These are phyloP conservation scores for Viola odorata DNA, from an alignment of 345 rosid genomes.

Conservation along the genomic window DNA sequence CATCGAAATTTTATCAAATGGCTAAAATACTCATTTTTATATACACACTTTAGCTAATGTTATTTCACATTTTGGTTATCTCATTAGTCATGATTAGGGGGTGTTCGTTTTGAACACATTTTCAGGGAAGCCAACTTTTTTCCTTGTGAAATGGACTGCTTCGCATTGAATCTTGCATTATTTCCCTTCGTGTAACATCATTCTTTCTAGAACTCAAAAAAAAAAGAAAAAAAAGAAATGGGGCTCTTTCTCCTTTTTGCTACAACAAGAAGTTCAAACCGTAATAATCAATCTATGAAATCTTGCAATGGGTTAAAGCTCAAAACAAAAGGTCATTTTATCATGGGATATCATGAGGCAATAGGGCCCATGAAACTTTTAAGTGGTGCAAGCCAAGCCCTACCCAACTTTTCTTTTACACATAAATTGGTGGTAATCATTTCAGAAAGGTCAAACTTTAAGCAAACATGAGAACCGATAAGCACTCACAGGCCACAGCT, in stretches of 20 bases:
- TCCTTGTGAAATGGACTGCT: too few relatives aligned
- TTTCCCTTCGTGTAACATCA: conserved; percentile 6
- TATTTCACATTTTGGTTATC: too few relatives aligned
- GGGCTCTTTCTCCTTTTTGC: conserved; percentile 9
- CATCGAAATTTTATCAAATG: neutral
- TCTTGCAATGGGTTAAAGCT: conserved; percentile 12
- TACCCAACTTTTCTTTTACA: conserved; percentile 29
- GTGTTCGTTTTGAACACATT: too few relatives aligned
- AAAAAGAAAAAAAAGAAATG: too few relatives aligned
- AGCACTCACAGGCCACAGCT: conserved; percentile 29
- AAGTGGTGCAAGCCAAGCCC: conserved; percentile 62
- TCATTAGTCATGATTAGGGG: too few relatives aligned
- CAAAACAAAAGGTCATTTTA: conserved; percentile 21
- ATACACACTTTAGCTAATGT: too few relatives aligned
- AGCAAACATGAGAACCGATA: conserved; percentile 51
- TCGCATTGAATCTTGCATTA: conserved; percentile 12
- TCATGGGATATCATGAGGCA: conserved; percentile 55
- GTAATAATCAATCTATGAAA: neutral
- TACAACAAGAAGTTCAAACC: conserved; percentile 26
- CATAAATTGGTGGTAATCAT: conserved; percentile 24
- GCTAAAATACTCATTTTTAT: neutral
- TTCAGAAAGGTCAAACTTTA: conserved; percentile 57
- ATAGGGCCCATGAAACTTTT: conserved; percentile 47
- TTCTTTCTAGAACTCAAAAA: conserved; percentile 20
- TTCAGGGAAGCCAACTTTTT: too few relatives aligned